Base-by-base conservation (phyloP, 805 yeast species). In the Schwanniomyces occidentalis region DNA sequence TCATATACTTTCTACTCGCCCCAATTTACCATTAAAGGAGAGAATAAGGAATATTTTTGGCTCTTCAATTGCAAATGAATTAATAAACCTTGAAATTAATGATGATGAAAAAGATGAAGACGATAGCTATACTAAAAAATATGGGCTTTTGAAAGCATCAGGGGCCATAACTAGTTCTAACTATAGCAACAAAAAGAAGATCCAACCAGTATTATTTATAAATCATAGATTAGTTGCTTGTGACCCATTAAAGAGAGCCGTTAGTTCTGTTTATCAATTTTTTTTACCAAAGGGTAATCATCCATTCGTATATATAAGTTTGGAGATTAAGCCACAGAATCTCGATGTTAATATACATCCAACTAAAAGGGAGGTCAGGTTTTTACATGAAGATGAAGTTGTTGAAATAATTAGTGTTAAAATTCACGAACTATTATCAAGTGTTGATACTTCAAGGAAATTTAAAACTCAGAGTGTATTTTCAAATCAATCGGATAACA, bases 301-400 rank as follows among this genome's bases (percentile, higher is more conserved):
- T 45, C 83, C 95, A 0, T 93, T 93, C 53, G 71, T 86, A 1
- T 93, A 89, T 57, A 39, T 93, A 34, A 71, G 85, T 30, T 54
- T 93, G n/a, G 64, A 65, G 13, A 77, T 93, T 2, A 65, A 71
- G 15, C 85, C 96, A 1, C 62, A 61, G 21, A 80, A 82, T 41
- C 71, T 93, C 6, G 99, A 93, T 56, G 98, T 93, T 10, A 93
- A 93, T 54, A 82, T 93, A 9, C 99, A 93, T 53, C 99, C 99
- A 0, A 91, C 98, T 0, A 93, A 93, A 48, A 73, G 91, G 39
- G 97, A 91, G 49, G 97, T 93, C 2, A 58, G 95, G 27, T 89
- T 93, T 53, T 62, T 93, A 22, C 60, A 79, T 54, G 97, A 93
- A 49, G 93, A 84, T 28, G 97, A 90, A 52, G 88, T 93, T 14